These are phyloP conservation scores for Euphorbia tirucalli DNA, from an alignment of 345 rosid species.

Conservation along the genomic window DNA sequence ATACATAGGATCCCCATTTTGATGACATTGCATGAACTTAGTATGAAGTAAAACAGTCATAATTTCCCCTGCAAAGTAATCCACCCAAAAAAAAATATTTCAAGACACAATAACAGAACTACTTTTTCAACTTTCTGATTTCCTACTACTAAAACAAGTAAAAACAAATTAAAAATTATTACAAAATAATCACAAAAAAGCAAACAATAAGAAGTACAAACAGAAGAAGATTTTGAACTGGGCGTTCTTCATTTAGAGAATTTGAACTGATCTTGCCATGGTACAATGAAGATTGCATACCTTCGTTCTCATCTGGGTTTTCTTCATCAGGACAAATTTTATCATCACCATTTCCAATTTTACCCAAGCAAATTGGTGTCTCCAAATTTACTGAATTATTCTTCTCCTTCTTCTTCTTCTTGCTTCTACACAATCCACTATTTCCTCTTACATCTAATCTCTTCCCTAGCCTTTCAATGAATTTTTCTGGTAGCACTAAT, in stretches of 20 bases:
- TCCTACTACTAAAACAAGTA: neutral
- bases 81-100: neutral
- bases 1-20: neutral
- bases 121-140: neutral
- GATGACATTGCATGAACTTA: neutral
- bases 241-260: neutral
- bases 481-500: slow-evolving; percentile 26
- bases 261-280: slow-evolving; percentile 26
- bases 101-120: neutral
- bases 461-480: slow-evolving; percentile 40
- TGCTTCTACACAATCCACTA: slow-evolving; percentile 34
- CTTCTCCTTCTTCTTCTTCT: slow-evolving; percentile 15
- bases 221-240: neutral
- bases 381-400: slow-evolving; percentile 24
- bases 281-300: slow-evolving; percentile 17
- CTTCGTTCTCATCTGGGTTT: slow-evolving; percentile 26
- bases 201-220: neutral
- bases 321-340: slow-evolving; percentile 14
- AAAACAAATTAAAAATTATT: neutral
- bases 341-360: slow-evolving; percentile 5
- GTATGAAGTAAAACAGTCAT: neutral
- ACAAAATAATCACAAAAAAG: neutral
- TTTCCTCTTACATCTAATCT: slow-evolving; percentile 46
- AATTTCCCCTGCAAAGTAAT: neutral
- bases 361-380: slow-evolving; percentile 27